phyloP scores from a whole-genome alignment of 345 rosid genomes.

The Salix suchowensis region DNA sequence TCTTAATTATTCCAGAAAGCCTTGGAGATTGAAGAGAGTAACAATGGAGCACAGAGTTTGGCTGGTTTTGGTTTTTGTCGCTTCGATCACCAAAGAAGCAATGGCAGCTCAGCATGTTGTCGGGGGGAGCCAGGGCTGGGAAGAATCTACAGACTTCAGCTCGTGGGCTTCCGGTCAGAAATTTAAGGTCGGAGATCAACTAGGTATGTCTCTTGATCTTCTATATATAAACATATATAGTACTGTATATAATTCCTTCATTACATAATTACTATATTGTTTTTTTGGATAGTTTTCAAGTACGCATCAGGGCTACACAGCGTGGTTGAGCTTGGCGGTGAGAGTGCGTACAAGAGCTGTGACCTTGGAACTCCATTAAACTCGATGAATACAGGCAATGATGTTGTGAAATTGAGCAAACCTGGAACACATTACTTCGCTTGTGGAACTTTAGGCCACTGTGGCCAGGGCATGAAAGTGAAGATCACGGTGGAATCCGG shows the following conservation, averaged over 20 bases:
- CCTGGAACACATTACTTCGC: conserved; percentile 73
- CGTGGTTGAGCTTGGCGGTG: conserved; percentile 67
- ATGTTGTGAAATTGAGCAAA: conserved; percentile 62
- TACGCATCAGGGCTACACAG: conserved; percentile 74
- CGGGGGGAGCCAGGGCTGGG: conserved; percentile 97
- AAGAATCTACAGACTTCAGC: conserved; percentile 57
- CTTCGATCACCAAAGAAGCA: conserved; percentile 28
- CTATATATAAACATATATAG: too few species aligned
- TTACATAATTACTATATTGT: background rate
- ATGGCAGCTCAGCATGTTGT: conserved; percentile 54
- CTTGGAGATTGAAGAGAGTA: background rate
- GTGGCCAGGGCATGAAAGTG: conserved; percentile 81
- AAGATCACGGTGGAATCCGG: conserved; percentile 58
- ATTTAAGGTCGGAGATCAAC: conserved; percentile 78
- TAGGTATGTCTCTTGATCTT: conserved; percentile 38
- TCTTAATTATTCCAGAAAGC: background rate
- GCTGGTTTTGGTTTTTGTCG: conserved; percentile 32
- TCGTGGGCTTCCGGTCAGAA: conserved; percentile 66
- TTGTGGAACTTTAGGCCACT: conserved; percentile 85
- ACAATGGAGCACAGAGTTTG: conserved; percentile 24
- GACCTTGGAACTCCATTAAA: conserved; percentile 61
- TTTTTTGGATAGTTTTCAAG: conserved; percentile 54
- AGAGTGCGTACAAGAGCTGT: conserved; percentile 73
- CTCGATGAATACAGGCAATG: conserved; percentile 64
- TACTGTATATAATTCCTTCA: background rate